Percentiles rank a stretch among this genome's conserved stretches.
Evolutionary conservation across 257 asterid genomes (phyloP).

Genomic region (Solanum phureja): DNA sequence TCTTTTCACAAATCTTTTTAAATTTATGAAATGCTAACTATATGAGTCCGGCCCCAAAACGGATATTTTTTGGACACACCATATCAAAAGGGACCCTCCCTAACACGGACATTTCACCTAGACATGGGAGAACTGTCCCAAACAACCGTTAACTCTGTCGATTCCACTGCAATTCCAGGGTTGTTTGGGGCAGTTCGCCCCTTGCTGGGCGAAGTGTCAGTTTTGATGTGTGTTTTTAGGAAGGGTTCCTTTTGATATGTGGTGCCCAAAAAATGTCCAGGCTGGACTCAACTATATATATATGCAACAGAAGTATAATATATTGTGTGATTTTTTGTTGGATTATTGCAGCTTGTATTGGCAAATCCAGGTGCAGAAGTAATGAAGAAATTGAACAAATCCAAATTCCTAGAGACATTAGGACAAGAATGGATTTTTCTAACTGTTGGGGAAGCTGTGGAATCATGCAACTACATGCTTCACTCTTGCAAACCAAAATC

Average conservation of each 20-base stretch:
- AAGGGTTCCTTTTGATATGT: no score
- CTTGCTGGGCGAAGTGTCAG: no score
- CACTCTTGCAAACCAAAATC: conserved; percentile 42
- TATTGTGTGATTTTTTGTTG: background rate
- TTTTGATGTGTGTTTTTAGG: background rate
- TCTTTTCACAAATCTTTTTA: no score
- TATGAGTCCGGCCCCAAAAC: no score
- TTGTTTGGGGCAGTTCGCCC: no score
- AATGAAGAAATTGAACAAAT: conserved; percentile 81
- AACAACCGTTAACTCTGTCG: no score
- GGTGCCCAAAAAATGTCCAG: background rate
- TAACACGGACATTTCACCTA: no score
- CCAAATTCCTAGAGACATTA: conserved; percentile 55
- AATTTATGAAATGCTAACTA: no score
- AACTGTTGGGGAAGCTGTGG: conserved; percentile 90
- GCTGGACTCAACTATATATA: background rate
- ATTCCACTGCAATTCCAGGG: no score
- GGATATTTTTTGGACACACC: no score
- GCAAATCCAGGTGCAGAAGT: conserved; percentile 85
- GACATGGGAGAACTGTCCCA: no score
- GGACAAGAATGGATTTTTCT: conserved; percentile 84
- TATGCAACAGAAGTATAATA: background rate
- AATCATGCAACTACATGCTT: conserved; percentile 70
- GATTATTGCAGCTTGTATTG: conserved; percentile 41
- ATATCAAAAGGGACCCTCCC: no score